Base-by-base conservation (phyloP, 225 moss, liverwort and hornwort genomes). In the Climacium dendroides region DNA sequence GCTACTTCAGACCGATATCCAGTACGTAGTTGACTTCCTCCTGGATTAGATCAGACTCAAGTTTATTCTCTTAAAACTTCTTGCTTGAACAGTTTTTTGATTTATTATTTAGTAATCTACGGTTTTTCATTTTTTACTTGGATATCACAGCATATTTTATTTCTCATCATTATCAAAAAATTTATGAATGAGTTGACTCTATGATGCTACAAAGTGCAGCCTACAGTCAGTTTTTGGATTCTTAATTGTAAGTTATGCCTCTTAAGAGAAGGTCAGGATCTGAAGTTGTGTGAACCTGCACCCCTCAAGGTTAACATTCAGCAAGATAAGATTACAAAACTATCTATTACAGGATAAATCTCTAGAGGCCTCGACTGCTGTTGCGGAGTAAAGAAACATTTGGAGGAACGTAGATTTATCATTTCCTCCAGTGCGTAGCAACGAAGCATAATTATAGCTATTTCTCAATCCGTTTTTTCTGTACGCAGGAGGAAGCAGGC, bases 401-500 rank as follows among this genome's bases (percentile, higher is more conserved):
- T 55, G 82, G 35, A 82, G 77, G 55, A 75, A 78, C 81, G 63
- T 81, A 64, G 74, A 71, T 28, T 55, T 89, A 43, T 35, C 63
- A 70, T 75, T 74, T 74, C 43, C 55, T 30, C 24, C n/a, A 72
- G 41, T 41, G 32, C 28, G 65, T 57, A 88, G 50, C 28, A 71
- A 52, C 61, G 11, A 35, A 85, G 60, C 53, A 58, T 60, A 59
- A 39, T 66, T 58, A 11, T 73, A 74, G 80, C 69, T 88, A 14
- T n/a, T 78, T 89, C 76, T 48, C 67, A 75, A 25, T 85, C 83
- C 64, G 47, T 6, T 62, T 87, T 69, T 57, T 45, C 28, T 82
- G 70, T 53, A 60, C 83, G 70, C 91, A 98, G 96, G 96, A 98
- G 81, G 92, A 90, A 76, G 84, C 84, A 78, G 93, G 91, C 69